Evolutionary conservation across 2,329 filamentous ascomycete species (phyloP).

Genomic region (Trichoderma afroharzianum): DNA sequence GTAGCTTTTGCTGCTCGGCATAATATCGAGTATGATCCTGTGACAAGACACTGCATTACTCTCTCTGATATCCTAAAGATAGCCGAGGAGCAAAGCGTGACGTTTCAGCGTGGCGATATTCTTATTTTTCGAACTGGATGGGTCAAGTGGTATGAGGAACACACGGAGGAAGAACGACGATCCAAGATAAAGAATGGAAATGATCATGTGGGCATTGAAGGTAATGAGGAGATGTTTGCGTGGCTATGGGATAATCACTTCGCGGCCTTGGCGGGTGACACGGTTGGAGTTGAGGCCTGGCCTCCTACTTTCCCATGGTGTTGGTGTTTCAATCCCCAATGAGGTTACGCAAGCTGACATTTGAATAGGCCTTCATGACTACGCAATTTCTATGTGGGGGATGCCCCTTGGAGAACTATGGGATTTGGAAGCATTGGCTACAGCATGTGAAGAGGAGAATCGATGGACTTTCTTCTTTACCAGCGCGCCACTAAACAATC

Average conservation of each 20-base stretch:
- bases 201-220: constrained; percentile 44
- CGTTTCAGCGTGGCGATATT: not conserved
- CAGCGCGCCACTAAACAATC: constrained; percentile 35
- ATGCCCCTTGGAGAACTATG: constrained; percentile 50
- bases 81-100: not conserved
- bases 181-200: constrained; percentile 18
- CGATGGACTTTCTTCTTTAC: constrained; percentile 41
- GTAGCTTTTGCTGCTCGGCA: constrained; percentile 41
- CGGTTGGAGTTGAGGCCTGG: constrained; percentile 50
- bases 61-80: not conserved
- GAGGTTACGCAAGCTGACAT: not conserved
- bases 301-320: constrained; percentile 41
- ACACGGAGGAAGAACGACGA: not conserved
- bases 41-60: not conserved
- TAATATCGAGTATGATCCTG: constrained; percentile 11
- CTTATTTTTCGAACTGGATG: not conserved
- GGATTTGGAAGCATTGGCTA: constrained; percentile 39
- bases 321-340: not conserved
- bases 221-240: constrained; percentile 44
- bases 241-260: constrained; percentile 58
- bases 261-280: constrained; percentile 54
- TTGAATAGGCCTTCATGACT: not conserved
- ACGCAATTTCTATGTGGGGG: constrained; percentile 42
- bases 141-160: not conserved
- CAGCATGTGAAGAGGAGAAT: constrained; percentile 30